Conservation (phyloP, 768 basidiomycete genomes). For the Tulasnella sp. region DNA sequence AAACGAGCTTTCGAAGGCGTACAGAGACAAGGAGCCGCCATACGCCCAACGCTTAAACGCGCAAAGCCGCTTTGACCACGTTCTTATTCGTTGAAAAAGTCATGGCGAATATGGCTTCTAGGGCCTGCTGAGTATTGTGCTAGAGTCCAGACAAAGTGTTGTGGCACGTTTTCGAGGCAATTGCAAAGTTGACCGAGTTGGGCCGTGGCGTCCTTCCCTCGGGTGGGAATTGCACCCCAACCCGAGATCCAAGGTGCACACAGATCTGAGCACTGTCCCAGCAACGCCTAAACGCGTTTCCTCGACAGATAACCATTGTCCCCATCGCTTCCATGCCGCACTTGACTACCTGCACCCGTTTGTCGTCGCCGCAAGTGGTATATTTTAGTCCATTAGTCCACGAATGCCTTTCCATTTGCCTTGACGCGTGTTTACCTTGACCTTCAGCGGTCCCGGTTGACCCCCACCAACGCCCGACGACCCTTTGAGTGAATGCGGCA, state of each 20-base stretch:
- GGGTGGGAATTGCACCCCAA: slow-evolving; percentile 5
- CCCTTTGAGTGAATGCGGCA: slow-evolving; percentile 8
- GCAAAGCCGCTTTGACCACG: neutral
- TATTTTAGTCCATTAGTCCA: neutral
- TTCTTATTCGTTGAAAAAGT: neutral
- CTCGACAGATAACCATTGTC: slow-evolving; percentile 1
- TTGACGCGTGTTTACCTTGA: neutral
- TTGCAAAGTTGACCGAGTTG: slow-evolving; percentile 1
- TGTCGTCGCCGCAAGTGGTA: neutral
- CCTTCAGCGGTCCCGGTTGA: neutral
- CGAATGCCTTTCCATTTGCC: neutral
- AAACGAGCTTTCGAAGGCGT: neutral
- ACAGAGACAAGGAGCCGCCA: neutral
- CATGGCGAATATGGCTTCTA: neutral
- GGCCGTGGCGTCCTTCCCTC: neutral
- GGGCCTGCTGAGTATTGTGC: neutral
- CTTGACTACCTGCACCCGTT: neutral
- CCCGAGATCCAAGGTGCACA: neutral
- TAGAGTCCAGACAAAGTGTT: neutral
- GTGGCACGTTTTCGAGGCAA: neutral
- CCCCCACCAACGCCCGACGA: neutral
- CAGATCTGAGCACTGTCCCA: slow-evolving; percentile 7
- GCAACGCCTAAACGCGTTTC: neutral
- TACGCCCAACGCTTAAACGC: neutral
- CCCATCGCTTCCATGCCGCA: neutral